phyloP scores from a whole-genome alignment of 352 stramenopile genomes.

The Paralagenidium karlingii region DNA sequence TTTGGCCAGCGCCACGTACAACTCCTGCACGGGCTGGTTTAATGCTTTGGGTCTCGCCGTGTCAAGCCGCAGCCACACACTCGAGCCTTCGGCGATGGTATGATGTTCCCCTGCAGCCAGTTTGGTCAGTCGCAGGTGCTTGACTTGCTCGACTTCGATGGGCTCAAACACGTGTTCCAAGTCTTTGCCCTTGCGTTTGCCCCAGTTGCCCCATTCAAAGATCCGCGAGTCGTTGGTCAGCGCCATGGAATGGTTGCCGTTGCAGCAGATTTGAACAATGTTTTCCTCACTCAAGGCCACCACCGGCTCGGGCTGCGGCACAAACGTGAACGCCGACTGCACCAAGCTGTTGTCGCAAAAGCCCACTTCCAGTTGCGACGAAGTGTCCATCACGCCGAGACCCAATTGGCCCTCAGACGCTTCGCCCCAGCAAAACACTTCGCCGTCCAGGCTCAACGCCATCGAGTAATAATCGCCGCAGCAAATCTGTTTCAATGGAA shows the following conservation, averaged over 20 bases:
- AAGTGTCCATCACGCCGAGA: slow-evolving; percentile 36
- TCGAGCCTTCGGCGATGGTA: slow-evolving; percentile 39
- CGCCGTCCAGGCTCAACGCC: slow-evolving; percentile 36
- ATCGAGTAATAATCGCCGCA: slow-evolving; percentile 67
- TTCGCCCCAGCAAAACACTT: slow-evolving; percentile 69
- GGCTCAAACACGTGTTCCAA: slow-evolving; percentile 44
- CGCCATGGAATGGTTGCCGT: slow-evolving; percentile 43
- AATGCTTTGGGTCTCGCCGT: too few species aligned
- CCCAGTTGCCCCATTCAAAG: slow-evolving; percentile 68
- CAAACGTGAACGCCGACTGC: slow-evolving; percentile 57
- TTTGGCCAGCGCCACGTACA: too few species aligned
- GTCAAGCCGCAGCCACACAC: slow-evolving; percentile 62
- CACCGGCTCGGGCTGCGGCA: slow-evolving; percentile 46
- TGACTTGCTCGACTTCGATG: slow-evolving; percentile 15
- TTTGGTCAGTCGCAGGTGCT: slow-evolving; percentile 19
- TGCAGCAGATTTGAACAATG: slow-evolving; percentile 32
- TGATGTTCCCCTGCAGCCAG: slow-evolving; percentile 40
- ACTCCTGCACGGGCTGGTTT: too few species aligned
- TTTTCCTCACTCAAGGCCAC: slow-evolving; percentile 25
- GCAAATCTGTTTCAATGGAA: slow-evolving; percentile 30
- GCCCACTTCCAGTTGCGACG: slow-evolving; percentile 39
- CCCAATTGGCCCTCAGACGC: slow-evolving; percentile 58
- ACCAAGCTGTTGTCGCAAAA: slow-evolving; percentile 46
- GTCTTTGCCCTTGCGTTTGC: slow-evolving; percentile 30
- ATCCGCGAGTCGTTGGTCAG: slow-evolving; percentile 21